Conservation (phyloP, 805 yeast species). For the Suhomyces kilbournensis region DNA sequence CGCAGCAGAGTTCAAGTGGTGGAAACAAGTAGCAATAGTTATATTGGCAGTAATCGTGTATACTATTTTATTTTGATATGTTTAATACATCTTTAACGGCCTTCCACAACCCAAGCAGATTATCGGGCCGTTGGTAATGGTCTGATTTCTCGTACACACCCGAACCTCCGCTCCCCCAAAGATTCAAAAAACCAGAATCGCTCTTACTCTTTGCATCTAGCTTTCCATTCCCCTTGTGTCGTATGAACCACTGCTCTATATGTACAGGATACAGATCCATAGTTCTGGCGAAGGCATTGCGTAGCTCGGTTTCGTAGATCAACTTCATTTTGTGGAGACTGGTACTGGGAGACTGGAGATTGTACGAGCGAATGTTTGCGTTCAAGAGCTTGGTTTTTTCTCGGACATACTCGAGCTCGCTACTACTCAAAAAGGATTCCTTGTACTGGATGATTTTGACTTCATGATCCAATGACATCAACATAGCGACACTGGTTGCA, state of each 20-base stretch:
- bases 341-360: constrained; percentile 38
- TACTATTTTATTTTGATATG: background rate
- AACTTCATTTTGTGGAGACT: constrained; percentile 39
- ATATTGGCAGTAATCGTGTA: constrained; percentile 2
- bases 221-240: background rate
- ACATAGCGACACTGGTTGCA: background rate
- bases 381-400: constrained; percentile 24
- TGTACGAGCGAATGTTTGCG: constrained; percentile 29
- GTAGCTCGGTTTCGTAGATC: constrained; percentile 24
- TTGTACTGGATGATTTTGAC: background rate
- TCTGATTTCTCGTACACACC: constrained; percentile 7
- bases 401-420: constrained; percentile 15
- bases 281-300: constrained; percentile 15
- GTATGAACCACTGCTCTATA: constrained; percentile 16
- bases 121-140: background rate
- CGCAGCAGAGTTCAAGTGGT: constrained; percentile 3
- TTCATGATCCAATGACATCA: constrained; percentile 1
- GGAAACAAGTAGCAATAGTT: constrained; percentile 10
- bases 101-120: constrained; percentile 22
- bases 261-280: constrained; percentile 11
- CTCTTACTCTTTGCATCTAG: background rate
- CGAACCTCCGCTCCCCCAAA: constrained; percentile 6
- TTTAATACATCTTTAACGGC: constrained; percentile 28
- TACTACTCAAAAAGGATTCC: background rate
- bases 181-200: constrained; percentile 4